Evolutionary conservation across 306 rosid genomes (phyloP).

Genomic region (Nissolia schottii): DNA sequence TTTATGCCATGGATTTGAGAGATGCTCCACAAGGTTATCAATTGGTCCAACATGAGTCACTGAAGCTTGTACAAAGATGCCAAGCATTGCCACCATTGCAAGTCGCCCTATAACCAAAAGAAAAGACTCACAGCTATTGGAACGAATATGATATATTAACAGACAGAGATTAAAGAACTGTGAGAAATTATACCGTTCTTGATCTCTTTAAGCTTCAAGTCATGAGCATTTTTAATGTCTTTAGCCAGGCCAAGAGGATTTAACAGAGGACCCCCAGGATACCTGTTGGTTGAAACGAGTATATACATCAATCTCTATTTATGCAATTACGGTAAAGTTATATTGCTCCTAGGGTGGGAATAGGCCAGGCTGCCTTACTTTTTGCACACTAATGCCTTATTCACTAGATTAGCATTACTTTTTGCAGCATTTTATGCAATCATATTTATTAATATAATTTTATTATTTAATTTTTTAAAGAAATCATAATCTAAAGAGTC

Average conservation of each 20-base stretch:
- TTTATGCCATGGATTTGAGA: conserved; percentile 90
- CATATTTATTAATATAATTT: too few relatives aligned
- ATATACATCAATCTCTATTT: background rate
- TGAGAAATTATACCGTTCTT: conserved; percentile 58
- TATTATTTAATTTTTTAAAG: too few relatives aligned
- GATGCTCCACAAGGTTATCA: conserved; percentile 88
- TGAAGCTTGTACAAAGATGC: conserved; percentile 84
- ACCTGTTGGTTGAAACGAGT: conserved; percentile 41
- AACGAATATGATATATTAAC: background rate
- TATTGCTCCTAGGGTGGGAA: too few relatives aligned
- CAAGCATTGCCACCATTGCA: conserved; percentile 91
- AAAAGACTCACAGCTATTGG: background rate
- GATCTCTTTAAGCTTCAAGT: conserved; percentile 87
- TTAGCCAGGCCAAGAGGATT: conserved; percentile 88
- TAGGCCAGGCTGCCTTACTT: too few relatives aligned
- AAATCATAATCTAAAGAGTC: too few relatives aligned
- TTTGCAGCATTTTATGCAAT: too few relatives aligned
- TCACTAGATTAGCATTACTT: too few relatives aligned
- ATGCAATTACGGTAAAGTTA: background rate
- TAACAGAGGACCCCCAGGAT: conserved; percentile 80
- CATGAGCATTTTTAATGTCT: conserved; percentile 70
- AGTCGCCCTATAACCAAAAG: conserved; percentile 54
- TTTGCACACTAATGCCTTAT: too few relatives aligned
- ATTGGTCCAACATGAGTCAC: conserved; percentile 90
- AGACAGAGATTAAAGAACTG: background rate